These are phyloP conservation scores for Cruciata laevipes DNA, from an alignment of 257 asterid species.

Conservation along the genomic window DNA sequence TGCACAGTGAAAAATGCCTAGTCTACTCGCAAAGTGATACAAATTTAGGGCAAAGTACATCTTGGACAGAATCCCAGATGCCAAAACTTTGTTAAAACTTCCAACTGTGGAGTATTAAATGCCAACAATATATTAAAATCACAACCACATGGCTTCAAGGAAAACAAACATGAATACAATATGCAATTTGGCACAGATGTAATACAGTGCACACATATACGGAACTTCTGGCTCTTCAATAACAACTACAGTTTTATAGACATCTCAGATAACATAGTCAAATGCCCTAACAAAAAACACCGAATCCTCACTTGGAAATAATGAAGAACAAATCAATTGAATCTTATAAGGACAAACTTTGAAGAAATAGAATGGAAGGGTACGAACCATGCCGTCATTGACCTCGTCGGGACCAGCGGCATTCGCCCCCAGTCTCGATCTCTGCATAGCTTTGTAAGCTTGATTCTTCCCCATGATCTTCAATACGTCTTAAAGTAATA, in stretches of 20 bases:
- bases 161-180: not conserved
- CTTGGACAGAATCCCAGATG: not conserved
- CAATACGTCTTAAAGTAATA: not conserved
- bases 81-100: not conserved
- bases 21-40: not conserved
- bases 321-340: not conserved
- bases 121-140: not conserved
- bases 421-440: slow-evolving; percentile 2
- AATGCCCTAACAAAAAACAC: not conserved
- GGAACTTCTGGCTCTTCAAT: not conserved
- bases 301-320: not conserved
- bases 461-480: slow-evolving; percentile 4
- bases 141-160: not conserved
- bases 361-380: not conserved
- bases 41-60: not conserved
- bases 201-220: not conserved
- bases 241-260: not conserved
- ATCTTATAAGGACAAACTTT: not conserved
- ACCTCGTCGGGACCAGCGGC: slow-evolving; percentile 3
- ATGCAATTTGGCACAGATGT: not conserved
- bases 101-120: not conserved
- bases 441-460: slow-evolving; percentile 6
- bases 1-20: not conserved
- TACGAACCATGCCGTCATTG: slow-evolving; percentile 8
- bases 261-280: not conserved